Base-by-base conservation (phyloP, 2,329 filamentous ascomycete species). In the Aspergillus vadensis region DNA sequence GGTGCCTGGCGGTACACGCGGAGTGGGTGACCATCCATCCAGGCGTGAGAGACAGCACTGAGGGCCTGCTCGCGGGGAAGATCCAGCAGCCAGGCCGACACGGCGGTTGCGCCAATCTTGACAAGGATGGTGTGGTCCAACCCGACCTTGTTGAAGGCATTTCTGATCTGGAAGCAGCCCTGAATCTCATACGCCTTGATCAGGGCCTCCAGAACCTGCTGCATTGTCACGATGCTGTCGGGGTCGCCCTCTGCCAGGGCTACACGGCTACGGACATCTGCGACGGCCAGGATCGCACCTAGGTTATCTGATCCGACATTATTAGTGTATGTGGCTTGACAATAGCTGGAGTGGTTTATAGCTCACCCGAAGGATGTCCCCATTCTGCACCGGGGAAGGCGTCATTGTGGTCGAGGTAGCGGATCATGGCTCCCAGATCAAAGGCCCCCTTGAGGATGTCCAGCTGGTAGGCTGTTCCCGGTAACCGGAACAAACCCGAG, bases 131-230 rank as follows among this genome's bases (percentile, higher is more conserved):
- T 69, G 60, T 80, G 77, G 61, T 81, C 79, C 1, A 80, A 64
- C 1, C 79, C 79, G n/a, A 69, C 59, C 2, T 58, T 53, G 59
- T 80, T 79, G 63, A 79, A 80, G 5, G 75, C 63, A 39, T 79
- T 79, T 1, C 56, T 27, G 21, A 72, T 64, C 39, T 77, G 75
- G 38, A 77, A 72, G 54, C 64, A 67, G 17, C 78, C 78, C 57
- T 80, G 78, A 57, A 80, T 76, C 61, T 80, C 78, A 56, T 80
- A 79, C 1, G 77, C 72, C 60, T 79, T 80, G 61, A 79, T 75
- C 41, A 76, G 36, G 3, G 73, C 74, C 4, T 57, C 59, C 7
- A 79, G 65, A 2, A 79, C 51, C 2, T 68, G 70, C 4, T 66
- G 59, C 51, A 79, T 70, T 2, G 73, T 79, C 38, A 77, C 49